Percentiles rank a stretch among this genome's conserved stretches.
phyloP scores from a whole-genome alignment of 768 basidiomycete species.

The Lactarius deliciosus region DNA sequence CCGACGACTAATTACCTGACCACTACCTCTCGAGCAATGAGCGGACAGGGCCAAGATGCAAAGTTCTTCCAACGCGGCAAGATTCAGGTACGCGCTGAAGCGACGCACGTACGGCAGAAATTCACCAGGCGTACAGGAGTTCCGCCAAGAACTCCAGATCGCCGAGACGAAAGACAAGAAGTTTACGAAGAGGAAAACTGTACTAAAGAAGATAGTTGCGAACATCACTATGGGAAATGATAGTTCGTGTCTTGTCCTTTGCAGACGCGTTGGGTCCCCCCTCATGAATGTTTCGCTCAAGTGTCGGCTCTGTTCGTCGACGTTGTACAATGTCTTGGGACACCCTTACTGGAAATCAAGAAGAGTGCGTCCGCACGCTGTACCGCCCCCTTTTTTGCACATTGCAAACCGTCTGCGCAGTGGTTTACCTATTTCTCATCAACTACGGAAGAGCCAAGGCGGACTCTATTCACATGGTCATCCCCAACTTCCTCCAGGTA shows the following conservation, averaged over 20 bases:
- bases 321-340: conserved; percentile 92
- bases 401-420: conserved; percentile 41
- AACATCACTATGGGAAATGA: conserved; percentile 99
- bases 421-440: conserved; percentile 97
- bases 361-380: conserved; percentile 71
- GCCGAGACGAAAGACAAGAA: conserved; percentile 97
- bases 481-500: conserved; percentile 25
- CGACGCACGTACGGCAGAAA: conserved; percentile 13
- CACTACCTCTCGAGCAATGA: conserved; percentile 36
- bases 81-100: conserved; percentile 64
- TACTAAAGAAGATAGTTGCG: conserved; percentile 95
- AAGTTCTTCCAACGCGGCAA: conserved; percentile 92
- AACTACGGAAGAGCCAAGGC: conserved; percentile 95
- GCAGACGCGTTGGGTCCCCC: conserved; percentile 26
- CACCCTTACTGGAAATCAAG: conserved; percentile 95
- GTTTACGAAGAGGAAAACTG: conserved; percentile 87
- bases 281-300: conserved; percentile 38
- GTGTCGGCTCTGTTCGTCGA: conserved; percentile 96
- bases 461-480: conserved; percentile 71
- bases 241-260: conserved; percentile 57
- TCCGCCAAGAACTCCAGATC: conserved; percentile 86
- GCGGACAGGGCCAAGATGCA: conserved; percentile 71
- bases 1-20: background rate
- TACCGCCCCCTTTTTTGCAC: conserved; percentile 5
- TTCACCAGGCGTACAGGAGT: conserved; percentile 55